Conservation (phyloP, 2,329 filamentous ascomycete genomes). For the Aspergillus tubingensis region DNA sequence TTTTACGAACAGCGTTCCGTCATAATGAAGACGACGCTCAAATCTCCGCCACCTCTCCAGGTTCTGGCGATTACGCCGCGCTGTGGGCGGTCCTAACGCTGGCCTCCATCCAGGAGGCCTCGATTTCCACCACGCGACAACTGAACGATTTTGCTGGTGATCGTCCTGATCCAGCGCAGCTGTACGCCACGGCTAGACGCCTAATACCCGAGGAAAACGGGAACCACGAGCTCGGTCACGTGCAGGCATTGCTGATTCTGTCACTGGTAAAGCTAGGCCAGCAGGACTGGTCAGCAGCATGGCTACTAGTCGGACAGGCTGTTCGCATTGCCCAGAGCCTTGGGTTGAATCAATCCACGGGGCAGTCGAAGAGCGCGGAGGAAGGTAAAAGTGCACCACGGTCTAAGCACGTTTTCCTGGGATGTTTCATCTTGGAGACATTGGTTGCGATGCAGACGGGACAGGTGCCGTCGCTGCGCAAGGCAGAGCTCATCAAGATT, state of each 20-base stretch:
- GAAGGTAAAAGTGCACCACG: slow-evolving; percentile 37
- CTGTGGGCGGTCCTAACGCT: slow-evolving; percentile 63
- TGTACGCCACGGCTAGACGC: slow-evolving; percentile 48
- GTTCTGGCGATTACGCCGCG: slow-evolving; percentile 55
- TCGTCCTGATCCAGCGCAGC: slow-evolving; percentile 30
- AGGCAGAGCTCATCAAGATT: slow-evolving; percentile 53
- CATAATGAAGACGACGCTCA: slow-evolving; percentile 32
- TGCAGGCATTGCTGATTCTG: slow-evolving; percentile 61
- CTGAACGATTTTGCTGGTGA: slow-evolving; percentile 16
- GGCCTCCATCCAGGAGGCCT: slow-evolving; percentile 57
- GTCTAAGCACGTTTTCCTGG: slow-evolving; percentile 51
- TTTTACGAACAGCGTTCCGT: slow-evolving; percentile 55
- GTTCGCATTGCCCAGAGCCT: slow-evolving; percentile 50
- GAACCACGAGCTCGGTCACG: slow-evolving; percentile 52
- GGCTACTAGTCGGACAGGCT: slow-evolving; percentile 66
- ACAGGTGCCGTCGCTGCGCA: slow-evolving; percentile 49
- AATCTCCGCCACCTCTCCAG: slow-evolving; percentile 30
- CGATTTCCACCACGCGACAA: slow-evolving; percentile 28
- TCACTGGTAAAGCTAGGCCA: slow-evolving; percentile 65
- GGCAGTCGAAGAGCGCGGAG: slow-evolving; percentile 35
- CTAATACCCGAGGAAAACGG: slow-evolving; percentile 52
- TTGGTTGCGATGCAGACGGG: slow-evolving; percentile 51
- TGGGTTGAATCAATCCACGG: slow-evolving; percentile 41
- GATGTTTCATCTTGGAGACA: slow-evolving; percentile 57
- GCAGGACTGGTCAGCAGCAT: slow-evolving; percentile 60